phyloP scores from a whole-genome alignment of 2,329 filamentous ascomycete species.

The Aspergillus tanneri region DNA sequence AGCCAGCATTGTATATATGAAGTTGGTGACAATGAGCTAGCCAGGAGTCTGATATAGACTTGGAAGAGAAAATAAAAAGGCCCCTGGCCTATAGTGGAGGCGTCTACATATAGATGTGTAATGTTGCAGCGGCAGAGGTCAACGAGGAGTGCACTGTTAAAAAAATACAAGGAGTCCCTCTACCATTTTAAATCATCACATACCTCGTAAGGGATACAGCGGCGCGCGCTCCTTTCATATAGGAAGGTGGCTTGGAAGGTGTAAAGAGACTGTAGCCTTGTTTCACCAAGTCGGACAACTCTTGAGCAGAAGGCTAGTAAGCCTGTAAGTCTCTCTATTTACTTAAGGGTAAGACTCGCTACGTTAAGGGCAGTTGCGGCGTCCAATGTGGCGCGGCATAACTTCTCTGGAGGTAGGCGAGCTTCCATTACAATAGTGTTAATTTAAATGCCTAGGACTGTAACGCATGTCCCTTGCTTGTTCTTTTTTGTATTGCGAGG shows the following conservation, averaged over 20 bases:
- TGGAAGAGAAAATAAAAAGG: neutral
- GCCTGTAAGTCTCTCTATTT: neutral
- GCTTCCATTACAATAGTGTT: neutral
- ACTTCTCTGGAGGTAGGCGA: neutral
- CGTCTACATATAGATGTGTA: neutral
- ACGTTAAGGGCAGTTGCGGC: neutral
- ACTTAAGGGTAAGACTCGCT: neutral
- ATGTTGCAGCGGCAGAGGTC: neutral
- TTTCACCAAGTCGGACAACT: neutral
- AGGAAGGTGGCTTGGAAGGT: neutral
- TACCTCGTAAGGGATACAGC: constrained; percentile 2
- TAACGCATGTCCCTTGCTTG: neutral
- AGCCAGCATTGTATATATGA: neutral
- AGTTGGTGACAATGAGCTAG: neutral
- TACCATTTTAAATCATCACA: neutral
- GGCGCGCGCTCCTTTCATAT: neutral
- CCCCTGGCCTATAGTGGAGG: neutral
- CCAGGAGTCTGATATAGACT: neutral
- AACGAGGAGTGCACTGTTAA: neutral
- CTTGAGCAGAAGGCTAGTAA: neutral
- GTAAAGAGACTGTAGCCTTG: constrained; percentile 1
- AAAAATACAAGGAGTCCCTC: neutral
- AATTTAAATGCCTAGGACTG: neutral
- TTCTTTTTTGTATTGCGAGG: neutral
- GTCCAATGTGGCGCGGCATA: neutral